A percentile compares a stretch with the other conserved stretches of the same genome.
Conservation (phyloP, 345 rosid genomes). For the Physaria fendleri region DNA sequence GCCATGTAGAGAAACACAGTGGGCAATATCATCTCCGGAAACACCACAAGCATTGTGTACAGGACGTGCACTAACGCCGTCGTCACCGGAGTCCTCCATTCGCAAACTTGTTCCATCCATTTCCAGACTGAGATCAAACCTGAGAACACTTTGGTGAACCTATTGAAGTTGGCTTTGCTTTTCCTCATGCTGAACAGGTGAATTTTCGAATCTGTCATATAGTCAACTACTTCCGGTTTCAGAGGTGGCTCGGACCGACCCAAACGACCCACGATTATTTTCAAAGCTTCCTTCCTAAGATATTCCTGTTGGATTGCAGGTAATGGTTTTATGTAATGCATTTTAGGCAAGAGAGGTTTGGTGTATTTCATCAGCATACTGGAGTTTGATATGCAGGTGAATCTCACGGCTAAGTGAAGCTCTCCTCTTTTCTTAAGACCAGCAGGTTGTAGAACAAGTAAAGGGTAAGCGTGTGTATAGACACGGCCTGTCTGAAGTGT, state of each 20-base stretch:
- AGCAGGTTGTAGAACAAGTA: slow-evolving; percentile 33
- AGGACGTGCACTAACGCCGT: slow-evolving; percentile 33
- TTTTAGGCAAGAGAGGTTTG: slow-evolving; percentile 44
- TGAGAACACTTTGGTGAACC: slow-evolving; percentile 33
- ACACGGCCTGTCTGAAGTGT: slow-evolving; percentile 45
- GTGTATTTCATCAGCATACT: slow-evolving; percentile 38
- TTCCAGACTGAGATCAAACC: slow-evolving; percentile 27
- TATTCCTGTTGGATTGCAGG: slow-evolving; percentile 25
- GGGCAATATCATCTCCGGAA: slow-evolving; percentile 41
- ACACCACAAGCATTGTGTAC: slow-evolving; percentile 29
- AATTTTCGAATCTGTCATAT: slow-evolving; percentile 33
- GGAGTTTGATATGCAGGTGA: slow-evolving; percentile 35
- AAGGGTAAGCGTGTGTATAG: slow-evolving; percentile 48
- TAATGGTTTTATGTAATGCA: slow-evolving; percentile 42
- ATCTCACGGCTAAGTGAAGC: slow-evolving; percentile 46
- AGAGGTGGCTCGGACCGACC: slow-evolving; percentile 52
- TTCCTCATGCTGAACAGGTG: slow-evolving; percentile 45
- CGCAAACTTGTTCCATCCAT: slow-evolving; percentile 42
- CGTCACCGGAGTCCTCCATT: slow-evolving; percentile 40
- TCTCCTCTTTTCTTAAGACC: slow-evolving; percentile 58
- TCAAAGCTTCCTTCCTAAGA: slow-evolving; percentile 31
- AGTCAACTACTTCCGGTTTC: slow-evolving; percentile 46
- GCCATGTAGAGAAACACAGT: slow-evolving; percentile 37
- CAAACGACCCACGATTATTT: slow-evolving; percentile 27
- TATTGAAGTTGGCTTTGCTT: slow-evolving; percentile 46